phyloP scores from a whole-genome alignment of 2,329 filamentous ascomycete species.

The Fusarium foetens region DNA sequence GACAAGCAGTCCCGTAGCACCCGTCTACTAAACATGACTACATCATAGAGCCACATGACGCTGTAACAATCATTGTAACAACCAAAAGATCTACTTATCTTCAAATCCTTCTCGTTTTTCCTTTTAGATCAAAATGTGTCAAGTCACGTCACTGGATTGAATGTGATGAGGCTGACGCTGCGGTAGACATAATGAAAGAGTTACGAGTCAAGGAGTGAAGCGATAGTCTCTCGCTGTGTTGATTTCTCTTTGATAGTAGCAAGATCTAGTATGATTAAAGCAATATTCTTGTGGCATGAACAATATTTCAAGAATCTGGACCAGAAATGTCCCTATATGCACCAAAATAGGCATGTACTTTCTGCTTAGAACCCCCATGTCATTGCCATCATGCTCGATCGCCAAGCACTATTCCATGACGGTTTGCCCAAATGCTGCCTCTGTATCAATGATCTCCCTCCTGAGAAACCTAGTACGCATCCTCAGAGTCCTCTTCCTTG shows the following conservation, averaged over 20 bases:
- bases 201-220: background rate
- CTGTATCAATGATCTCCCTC: too few species aligned
- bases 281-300: background rate
- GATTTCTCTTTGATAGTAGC: background rate
- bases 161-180: background rate
- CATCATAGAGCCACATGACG: background rate
- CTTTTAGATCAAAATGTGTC: accelerated
- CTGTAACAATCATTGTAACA: too few species aligned
- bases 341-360: too few species aligned
- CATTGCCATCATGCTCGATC: too few species aligned
- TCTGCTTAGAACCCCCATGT: too few species aligned
- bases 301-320: background rate
- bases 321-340: too few species aligned
- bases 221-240: background rate
- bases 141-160: accelerated
- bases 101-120: accelerated
- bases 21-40: background rate
- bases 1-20: background rate
- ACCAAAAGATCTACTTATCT: background rate
- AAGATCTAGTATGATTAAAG: background rate
- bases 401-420: too few species aligned
- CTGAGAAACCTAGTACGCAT: too few species aligned
- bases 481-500: too few species aligned
- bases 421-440: too few species aligned
- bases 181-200: background rate